Conservation (phyloP, 306 rosid species). For the Begonia peltatifolia region DNA sequence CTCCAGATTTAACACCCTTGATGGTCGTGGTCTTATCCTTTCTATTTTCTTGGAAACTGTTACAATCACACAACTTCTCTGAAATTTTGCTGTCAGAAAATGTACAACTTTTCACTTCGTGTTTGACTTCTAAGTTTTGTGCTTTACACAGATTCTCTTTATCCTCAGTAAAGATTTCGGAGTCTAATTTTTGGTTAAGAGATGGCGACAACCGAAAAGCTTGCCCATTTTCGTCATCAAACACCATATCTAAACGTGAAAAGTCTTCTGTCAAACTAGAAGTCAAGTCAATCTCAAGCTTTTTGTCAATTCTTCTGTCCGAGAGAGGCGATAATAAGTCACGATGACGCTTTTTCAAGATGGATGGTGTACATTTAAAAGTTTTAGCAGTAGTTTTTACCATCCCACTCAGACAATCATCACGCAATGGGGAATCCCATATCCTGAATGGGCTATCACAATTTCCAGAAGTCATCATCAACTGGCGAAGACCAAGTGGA, state of each 20-base stretch:
- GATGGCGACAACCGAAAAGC: slow-evolving; percentile 19
- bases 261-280: slow-evolving; percentile 39
- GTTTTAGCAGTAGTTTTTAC: slow-evolving; percentile 85
- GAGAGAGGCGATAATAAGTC: slow-evolving; percentile 83
- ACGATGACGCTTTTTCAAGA: slow-evolving; percentile 75
- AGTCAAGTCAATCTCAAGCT: slow-evolving; percentile 47
- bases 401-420: slow-evolving; percentile 64
- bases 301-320: slow-evolving; percentile 66
- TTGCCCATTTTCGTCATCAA: slow-evolving; percentile 34
- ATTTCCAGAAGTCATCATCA: slow-evolving; percentile 83
- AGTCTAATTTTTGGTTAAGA: slow-evolving; percentile 21
- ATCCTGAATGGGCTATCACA: slow-evolving; percentile 76
- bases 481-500: slow-evolving; percentile 93
- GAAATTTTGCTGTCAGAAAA: slow-evolving; percentile 16
- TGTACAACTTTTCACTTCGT: slow-evolving; percentile 13
- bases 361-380: slow-evolving; percentile 74
- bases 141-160: slow-evolving; percentile 32
- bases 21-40: slow-evolving; percentile 15
- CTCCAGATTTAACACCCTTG: slow-evolving; percentile 19
- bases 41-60: slow-evolving; percentile 22
- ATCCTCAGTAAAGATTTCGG: slow-evolving; percentile 22
- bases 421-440: slow-evolving; percentile 81
- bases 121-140: slow-evolving; percentile 14
- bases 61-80: slow-evolving; percentile 4
- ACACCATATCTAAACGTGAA: slow-evolving; percentile 72